Conservation (phyloP, 495 filamentous ascomycete species). For the Neurospora discreta region DNA sequence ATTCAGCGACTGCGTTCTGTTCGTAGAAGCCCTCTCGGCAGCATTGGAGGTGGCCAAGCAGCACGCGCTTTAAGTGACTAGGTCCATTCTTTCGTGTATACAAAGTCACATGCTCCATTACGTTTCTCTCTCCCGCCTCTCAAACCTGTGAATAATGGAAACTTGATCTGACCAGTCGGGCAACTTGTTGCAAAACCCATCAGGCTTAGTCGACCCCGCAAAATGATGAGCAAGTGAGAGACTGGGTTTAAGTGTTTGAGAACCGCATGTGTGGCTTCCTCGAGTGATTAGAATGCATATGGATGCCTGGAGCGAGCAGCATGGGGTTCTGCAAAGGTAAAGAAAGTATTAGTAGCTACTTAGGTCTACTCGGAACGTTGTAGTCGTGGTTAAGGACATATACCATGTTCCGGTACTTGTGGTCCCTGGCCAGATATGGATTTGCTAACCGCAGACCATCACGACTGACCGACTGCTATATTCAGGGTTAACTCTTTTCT, state of each 20-base stretch:
- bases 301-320: neutral
- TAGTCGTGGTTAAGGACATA: neutral
- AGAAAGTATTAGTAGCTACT: too few species aligned
- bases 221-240: neutral
- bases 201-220: neutral
- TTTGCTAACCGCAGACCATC: neutral
- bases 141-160: neutral
- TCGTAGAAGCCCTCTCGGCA: constrained; percentile 51
- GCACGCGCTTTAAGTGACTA: neutral
- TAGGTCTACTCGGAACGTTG: neutral
- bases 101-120: neutral
- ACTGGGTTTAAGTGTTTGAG: neutral
- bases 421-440: neutral
- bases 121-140: neutral
- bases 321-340: neutral
- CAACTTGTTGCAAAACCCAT: neutral
- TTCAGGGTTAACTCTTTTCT: neutral
- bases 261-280: neutral
- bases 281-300: neutral
- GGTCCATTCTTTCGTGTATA: neutral
- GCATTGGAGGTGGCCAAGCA: constrained; percentile 32
- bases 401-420: neutral
- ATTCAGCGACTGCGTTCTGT: constrained; percentile 67
- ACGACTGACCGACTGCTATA: neutral
- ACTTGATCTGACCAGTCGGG: neutral